These are phyloP conservation scores for Epichloe elymi DNA, from an alignment of 2,329 filamentous ascomycete genomes.

Conservation along the genomic window DNA sequence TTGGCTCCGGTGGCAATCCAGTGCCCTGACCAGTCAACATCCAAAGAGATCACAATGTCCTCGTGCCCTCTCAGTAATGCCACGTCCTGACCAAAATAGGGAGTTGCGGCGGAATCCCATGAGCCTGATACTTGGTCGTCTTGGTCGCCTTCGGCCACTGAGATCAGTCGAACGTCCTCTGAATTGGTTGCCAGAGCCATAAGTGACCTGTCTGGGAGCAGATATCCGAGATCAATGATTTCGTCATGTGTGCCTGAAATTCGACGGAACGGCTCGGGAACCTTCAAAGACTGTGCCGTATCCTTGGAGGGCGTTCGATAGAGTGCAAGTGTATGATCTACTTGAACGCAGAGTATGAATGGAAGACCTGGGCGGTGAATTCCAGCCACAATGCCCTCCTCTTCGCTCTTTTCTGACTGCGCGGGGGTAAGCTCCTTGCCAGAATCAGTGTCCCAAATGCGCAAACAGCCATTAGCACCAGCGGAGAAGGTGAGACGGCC, in stretches of 20 bases:
- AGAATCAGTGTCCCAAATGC: slow-evolving; percentile 69
- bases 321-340: slow-evolving; percentile 75
- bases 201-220: slow-evolving; percentile 66
- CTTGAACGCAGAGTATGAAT: slow-evolving; percentile 70
- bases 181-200: slow-evolving; percentile 90
- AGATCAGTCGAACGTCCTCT: slow-evolving; percentile 82
- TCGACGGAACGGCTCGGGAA: slow-evolving; percentile 48
- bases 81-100: slow-evolving; percentile 82
- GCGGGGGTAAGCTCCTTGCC: slow-evolving; percentile 71
- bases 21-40: slow-evolving; percentile 91
- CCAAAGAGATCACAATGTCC: slow-evolving; percentile 89
- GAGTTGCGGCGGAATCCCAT: slow-evolving; percentile 15
- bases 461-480: slow-evolving; percentile 68
- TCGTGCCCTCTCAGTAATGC: slow-evolving; percentile 78
- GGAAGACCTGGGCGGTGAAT: slow-evolving; percentile 52
- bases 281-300: slow-evolving; percentile 20
- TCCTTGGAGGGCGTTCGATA: slow-evolving; percentile 39
- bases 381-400: slow-evolving; percentile 57
- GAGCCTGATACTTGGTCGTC: slow-evolving; percentile 11
- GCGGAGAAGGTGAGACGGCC: slow-evolving; percentile 69
- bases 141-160: slow-evolving; percentile 35
- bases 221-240: slow-evolving; percentile 84
- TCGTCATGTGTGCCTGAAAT: slow-evolving; percentile 97
- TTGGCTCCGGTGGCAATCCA: slow-evolving; percentile 96
- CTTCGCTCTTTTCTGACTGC: slow-evolving; percentile 47